Conservation (phyloP, 2,329 filamentous ascomycete genomes). For the Pezicula rhizophila region DNA sequence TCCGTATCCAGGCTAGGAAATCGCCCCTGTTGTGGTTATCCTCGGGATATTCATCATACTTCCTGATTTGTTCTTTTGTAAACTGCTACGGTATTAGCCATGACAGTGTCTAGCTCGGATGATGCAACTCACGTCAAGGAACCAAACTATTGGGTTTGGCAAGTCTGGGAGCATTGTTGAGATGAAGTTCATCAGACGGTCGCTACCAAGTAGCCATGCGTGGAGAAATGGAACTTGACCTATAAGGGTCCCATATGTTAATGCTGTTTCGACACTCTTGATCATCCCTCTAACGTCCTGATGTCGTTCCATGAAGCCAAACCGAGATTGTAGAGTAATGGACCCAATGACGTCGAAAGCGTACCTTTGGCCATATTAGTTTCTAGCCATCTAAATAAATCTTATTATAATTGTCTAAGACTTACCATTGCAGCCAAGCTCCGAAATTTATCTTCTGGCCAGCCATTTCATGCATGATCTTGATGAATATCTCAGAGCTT, state of each 20-base stretch:
- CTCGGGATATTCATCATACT: not conserved
- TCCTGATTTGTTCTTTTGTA: not conserved
- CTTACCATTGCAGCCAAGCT: constrained; percentile 3
- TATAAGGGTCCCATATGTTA: constrained; percentile 2
- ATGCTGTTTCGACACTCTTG: not conserved
- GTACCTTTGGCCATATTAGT: constrained; percentile 1
- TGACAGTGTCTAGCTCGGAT: not conserved
- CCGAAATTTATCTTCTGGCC: not conserved
- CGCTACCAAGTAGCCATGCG: constrained; percentile 4
- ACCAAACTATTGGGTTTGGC: not conserved
- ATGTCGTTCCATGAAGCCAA: constrained; percentile 8
- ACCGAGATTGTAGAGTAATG: constrained; percentile 5
- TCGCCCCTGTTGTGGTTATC: not conserved
- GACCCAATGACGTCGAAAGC: constrained; percentile 10
- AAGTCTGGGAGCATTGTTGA: constrained; percentile 1
- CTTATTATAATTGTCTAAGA: not conserved
- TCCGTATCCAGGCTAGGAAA: not conserved
- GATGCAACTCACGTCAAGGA: not conserved
- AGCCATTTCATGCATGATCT: not conserved
- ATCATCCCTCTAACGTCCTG: constrained; percentile 8
- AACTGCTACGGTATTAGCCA: constrained; percentile 1
- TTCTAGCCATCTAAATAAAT: not conserved
- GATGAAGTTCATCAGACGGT: not conserved
- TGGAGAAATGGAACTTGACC: constrained; percentile 2
- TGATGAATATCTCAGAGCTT: not conserved